Percentiles rank a stretch among this genome's conserved stretches.
Evolutionary conservation across 1,284 basidiomycete genomes (phyloP).

Genomic region (Sanghuangporus weigelae): DNA sequence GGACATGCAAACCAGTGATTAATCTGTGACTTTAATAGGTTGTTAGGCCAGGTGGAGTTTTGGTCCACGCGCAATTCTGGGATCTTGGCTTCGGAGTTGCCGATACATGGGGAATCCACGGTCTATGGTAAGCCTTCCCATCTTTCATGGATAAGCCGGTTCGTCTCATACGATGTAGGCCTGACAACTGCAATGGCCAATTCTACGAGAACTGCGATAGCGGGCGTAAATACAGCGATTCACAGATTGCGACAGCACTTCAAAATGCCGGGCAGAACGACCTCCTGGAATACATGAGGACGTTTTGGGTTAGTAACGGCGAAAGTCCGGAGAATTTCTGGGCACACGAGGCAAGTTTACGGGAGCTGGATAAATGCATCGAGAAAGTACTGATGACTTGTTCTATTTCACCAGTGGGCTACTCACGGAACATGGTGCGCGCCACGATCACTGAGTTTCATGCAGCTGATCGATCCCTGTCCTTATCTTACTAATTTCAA

Average conservation of each 20-base stretch:
- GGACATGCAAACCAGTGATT: background rate
- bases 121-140: slow-evolving; percentile 13
- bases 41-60: slow-evolving; percentile 19
- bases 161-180: slow-evolving; percentile 9
- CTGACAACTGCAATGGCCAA: slow-evolving; percentile 19
- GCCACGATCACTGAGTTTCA: background rate
- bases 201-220: slow-evolving; percentile 21
- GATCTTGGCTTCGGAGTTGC: slow-evolving; percentile 18
- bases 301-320: slow-evolving; percentile 19
- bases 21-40: background rate
- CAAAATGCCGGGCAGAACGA: slow-evolving; percentile 10
- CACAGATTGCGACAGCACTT: slow-evolving; percentile 16
- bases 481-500: background rate
- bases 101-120: slow-evolving; percentile 21
- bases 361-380: background rate
- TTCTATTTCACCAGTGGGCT: slow-evolving; percentile 8
- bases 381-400: background rate
- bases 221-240: slow-evolving; percentile 16
- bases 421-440: slow-evolving; percentile 18
- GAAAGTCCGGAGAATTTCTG: slow-evolving; percentile 20
- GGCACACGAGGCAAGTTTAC: slow-evolving; percentile 18
- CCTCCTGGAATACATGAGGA: slow-evolving; percentile 18
- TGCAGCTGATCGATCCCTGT: background rate
- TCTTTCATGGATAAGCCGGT: background rate
- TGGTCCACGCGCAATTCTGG: slow-evolving; percentile 21